Base-by-base conservation (phyloP, 2,329 filamentous ascomycete species). In the Penicillium vulpinum region DNA sequence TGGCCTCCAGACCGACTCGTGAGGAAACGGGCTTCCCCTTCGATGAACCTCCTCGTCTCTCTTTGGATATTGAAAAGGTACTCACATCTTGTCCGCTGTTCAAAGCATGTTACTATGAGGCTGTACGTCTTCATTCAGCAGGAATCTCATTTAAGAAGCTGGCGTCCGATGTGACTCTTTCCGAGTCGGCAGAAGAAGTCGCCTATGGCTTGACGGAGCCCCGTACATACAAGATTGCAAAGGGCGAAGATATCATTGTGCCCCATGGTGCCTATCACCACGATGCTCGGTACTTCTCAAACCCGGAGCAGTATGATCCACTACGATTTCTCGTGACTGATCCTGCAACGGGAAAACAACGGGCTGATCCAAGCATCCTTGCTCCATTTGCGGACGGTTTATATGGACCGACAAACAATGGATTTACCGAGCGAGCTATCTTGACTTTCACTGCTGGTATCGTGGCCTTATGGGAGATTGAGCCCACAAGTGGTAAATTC, bases 381-480 rank as follows among this genome's bases (percentile, higher is more conserved):
- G 69, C 75, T 36, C 77, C 80, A 1, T 83, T 79, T 65, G 80
- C 79, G n/a, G 78, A 77, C 9, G 82, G 80, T 5, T 59, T 72
- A 26, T 72, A 73, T 21, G 79, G 80, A 62, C 83, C 80, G 58
- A 82, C 82, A 66, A 80, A 80, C 3, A 73, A 79, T 13, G 70
- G 72, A 2, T 81, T 84, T 58, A 81, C 80, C 3, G 78, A 83
- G 63, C 74, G 78, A 46, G 77, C 81, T 63, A 76, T 79, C 18
- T 62, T 86, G 41, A 70, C 78, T 24, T 79, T 83, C 43, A 76
- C 78, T 1, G 82, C 83, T 16, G 77, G 79, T 1, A 77, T 86
- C 22, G 65, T 86, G 21, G 73, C 77, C 6, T 75, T 83, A 63
- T 87, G 83, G 83, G 80, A 86, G 41, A 78, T 86, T 56, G 73